Percentiles rank a stretch among this genome's conserved stretches.
Conservation (phyloP, 108 stramenopile species). For the Discostella stelligeroides region DNA sequence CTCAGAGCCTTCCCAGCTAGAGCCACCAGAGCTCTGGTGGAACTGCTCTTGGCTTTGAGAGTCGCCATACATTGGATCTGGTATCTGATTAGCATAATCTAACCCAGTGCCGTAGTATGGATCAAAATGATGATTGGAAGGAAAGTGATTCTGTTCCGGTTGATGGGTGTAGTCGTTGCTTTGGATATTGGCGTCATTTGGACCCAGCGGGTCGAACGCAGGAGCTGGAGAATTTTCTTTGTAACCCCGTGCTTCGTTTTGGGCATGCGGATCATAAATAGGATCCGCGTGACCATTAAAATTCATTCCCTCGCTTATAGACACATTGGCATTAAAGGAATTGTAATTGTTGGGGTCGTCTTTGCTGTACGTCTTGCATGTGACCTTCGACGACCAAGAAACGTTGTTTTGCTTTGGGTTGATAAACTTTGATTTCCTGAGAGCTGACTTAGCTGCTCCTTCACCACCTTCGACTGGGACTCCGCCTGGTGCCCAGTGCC, state of each 20-base stretch:
- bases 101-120: conserved; percentile 42
- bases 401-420: conserved; percentile 29
- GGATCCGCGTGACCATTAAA: conserved; percentile 47
- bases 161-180: conserved; percentile 3
- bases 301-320: conserved; percentile 50
- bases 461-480: conserved; percentile 19
- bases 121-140: conserved; percentile 45
- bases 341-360: conserved; percentile 41
- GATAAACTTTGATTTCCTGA: conserved; percentile 28
- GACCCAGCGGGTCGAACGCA: neutral
- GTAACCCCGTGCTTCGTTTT: conserved; percentile 44
- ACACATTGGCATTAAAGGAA: conserved; percentile 51
- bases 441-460: conserved; percentile 34
- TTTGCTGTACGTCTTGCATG: conserved; percentile 59
- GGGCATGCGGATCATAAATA: conserved; percentile 46
- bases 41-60: conserved; percentile 38
- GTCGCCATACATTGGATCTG: conserved; percentile 51
- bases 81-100: conserved; percentile 42
- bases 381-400: conserved; percentile 53
- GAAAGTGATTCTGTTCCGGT: conserved; percentile 24
- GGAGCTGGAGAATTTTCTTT: conserved; percentile 24
- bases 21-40: conserved; percentile 6
- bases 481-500: conserved; percentile 49
- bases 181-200: conserved; percentile 7
- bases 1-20: conserved; percentile 15